phyloP scores from a whole-genome alignment of 2,329 filamentous ascomycete species.

The Calonectria pauciramosa region DNA sequence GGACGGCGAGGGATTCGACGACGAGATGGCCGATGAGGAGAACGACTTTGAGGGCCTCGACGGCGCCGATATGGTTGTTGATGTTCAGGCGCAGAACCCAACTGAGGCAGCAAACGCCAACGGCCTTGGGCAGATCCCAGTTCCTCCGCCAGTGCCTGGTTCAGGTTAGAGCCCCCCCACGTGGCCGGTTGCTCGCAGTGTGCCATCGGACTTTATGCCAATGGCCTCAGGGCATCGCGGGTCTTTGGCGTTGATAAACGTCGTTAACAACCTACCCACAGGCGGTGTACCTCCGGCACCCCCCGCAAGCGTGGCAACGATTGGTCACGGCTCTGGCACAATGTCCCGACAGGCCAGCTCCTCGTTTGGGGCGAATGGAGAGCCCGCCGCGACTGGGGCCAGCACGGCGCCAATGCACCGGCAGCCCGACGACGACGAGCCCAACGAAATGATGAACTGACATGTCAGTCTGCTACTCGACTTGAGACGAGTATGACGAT shows the following conservation, averaged over 20 bases:
- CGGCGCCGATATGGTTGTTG: conserved; percentile 54
- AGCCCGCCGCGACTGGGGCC: conserved; percentile 46
- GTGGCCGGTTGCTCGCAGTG: conserved; percentile 31
- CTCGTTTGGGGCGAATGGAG: conserved; percentile 43
- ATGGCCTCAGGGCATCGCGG: conserved; percentile 36
- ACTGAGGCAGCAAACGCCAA: conserved; percentile 30
- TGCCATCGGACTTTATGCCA: conserved; percentile 33
- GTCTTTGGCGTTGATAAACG: conserved; percentile 42
- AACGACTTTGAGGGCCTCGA: conserved; percentile 59
- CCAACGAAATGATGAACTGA: conserved; percentile 41
- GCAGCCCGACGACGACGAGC: conserved; percentile 33
- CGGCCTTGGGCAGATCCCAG: conserved; percentile 41
- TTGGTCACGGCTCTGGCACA: conserved; percentile 38
- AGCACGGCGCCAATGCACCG: conserved; percentile 55
- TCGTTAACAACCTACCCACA: conserved; percentile 47
- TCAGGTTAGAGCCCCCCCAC: conserved; percentile 42
- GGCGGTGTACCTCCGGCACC: conserved; percentile 33
- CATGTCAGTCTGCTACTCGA: conserved; percentile 22
- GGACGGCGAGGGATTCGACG: conserved; percentile 55
- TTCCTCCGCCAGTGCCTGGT: conserved; percentile 46
- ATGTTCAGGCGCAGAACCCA: conserved; percentile 48
- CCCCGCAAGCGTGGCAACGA: conserved; percentile 49
- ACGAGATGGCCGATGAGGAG: conserved; percentile 61
- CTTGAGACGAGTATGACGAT: conserved; percentile 27
- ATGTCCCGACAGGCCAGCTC: conserved; percentile 29